Base-by-base conservation (phyloP, 2,329 filamentous ascomycete genomes). In the Aspergillus sp. region DNA sequence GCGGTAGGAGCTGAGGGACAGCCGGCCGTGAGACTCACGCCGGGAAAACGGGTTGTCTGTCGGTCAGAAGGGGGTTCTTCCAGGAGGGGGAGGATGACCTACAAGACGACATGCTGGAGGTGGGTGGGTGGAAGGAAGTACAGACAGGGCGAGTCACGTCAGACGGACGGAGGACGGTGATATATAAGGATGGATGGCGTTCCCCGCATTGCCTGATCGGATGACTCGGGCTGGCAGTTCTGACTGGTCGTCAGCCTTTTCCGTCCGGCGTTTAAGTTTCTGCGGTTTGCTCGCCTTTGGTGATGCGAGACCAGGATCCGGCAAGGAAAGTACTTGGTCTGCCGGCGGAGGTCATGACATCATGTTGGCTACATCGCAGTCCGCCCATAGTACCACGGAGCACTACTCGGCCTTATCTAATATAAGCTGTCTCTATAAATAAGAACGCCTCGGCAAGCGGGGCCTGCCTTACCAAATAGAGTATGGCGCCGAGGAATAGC, bases 1-100 rank as follows among this genome's bases (percentile, higher is more conserved):
- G 72, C 90, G 91, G 81, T 94, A 94, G 33, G 83, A 78, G 59
- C 83, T 76, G 62, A 96, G 76, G 47, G 84, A 78, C 56, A 77
- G 76, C 26, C 74, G 71, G 55, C 79, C 79, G 66, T 90, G 85
- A 16, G 82, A 78, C 54, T 91, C 87, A 64, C 84, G 84, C 71
- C 80, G 85, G 54, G 81, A 77, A 74, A 94, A 94, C 24, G 89
- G 89, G 70, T 94, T 94, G 20, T 60, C 55, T 61, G 46, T 13
- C n/a, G 13, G 35, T 20, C 13, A 43, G 35, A n/a, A 32, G 46
- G 24, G 8, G 13, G 8, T 2, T 10, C 11, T 11, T 14, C 14
- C 19, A 16, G 2, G 8, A 2, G 11, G 16, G 16, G 16, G 14
- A 19, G 33, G 33, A 14, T 42, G 13, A 45, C 59, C 49, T 51